Percentiles rank a stretch among this genome's conserved stretches.
These are phyloP conservation scores for Mycogone perniciosa DNA, from an alignment of 2,329 filamentous ascomycete genomes.

Conservation along the genomic window DNA sequence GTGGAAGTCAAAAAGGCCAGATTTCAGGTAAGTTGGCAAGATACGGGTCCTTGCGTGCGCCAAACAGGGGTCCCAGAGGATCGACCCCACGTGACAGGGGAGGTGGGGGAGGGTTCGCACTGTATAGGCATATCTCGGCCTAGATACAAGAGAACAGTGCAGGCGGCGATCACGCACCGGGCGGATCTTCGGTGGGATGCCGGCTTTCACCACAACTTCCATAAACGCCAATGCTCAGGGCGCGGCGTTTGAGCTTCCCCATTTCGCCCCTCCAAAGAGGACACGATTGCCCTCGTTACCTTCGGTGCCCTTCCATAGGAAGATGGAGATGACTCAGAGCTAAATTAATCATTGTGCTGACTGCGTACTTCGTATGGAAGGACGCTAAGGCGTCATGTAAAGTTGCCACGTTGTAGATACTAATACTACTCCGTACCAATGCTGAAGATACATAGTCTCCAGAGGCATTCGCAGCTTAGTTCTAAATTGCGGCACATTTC, in stretches of 20 bases:
- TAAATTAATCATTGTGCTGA: not conserved
- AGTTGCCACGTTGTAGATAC: not conserved
- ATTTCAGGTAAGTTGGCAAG: conserved; percentile 32
- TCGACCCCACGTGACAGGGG: conserved; percentile 27
- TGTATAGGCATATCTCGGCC: conserved; percentile 11
- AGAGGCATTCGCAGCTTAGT: too few relatives aligned
- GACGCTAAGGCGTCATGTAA: not conserved
- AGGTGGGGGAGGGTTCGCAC: conserved; percentile 10
- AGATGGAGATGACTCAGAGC: conserved; percentile 7
- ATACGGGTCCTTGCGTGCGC: conserved; percentile 9
- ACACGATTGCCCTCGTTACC: conserved; percentile 8
- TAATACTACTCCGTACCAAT: too few relatives aligned
- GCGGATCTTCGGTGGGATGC: not conserved
- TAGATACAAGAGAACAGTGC: not conserved
- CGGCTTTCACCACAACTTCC: not conserved
- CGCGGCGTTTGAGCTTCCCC: not conserved
- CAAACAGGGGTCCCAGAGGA: conserved; percentile 10
- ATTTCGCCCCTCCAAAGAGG: conserved; percentile 13
- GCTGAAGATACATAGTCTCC: too few relatives aligned
- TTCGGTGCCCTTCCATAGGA: conserved; percentile 5
- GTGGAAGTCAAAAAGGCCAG: conserved; percentile 38
- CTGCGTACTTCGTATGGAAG: not conserved
- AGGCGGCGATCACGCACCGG: not conserved
- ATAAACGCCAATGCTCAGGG: not conserved
- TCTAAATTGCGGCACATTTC: too few relatives aligned